These are phyloP conservation scores for Ogataea haglerorum DNA, from an alignment of 805 yeast species.

Conservation along the genomic window DNA sequence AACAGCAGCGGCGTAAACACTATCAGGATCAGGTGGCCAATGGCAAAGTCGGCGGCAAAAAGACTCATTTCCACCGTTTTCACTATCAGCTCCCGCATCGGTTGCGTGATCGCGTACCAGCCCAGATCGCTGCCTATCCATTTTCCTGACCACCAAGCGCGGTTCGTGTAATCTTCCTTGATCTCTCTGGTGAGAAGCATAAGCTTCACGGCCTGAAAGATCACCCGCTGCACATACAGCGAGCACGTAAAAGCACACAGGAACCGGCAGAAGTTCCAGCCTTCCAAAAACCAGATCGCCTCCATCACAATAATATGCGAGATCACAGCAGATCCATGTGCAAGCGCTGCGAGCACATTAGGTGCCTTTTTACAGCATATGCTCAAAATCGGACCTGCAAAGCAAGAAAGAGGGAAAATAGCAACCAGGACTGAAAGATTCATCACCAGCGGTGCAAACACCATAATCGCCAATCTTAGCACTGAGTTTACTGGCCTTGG, in stretches of 20 bases:
- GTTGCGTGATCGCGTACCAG: conserved; percentile 38
- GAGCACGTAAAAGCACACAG: conserved; percentile 39
- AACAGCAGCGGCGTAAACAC: conserved; percentile 39
- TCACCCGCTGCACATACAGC: conserved; percentile 35
- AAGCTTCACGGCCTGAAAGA: conserved; percentile 34
- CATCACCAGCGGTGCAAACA: conserved; percentile 46
- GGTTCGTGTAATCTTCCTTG: conserved; percentile 37
- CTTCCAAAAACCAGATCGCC: conserved; percentile 38
- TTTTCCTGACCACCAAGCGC: conserved; percentile 55
- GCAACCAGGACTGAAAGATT: conserved; percentile 34
- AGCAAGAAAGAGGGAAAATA: conserved; percentile 35
- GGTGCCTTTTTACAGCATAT: conserved; percentile 35
- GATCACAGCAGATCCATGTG: conserved; percentile 36
- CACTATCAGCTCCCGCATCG: conserved; percentile 43
- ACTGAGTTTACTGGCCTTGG: conserved; percentile 55
- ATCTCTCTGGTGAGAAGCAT: conserved; percentile 41
- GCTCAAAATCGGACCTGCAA: conserved; percentile 37
- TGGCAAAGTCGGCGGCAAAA: conserved; percentile 46
- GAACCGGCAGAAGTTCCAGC: conserved; percentile 39
- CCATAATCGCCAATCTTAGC: conserved; percentile 54
- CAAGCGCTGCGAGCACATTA: conserved; percentile 38
- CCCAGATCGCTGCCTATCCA: conserved; percentile 43
- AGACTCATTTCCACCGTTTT: conserved; percentile 43
- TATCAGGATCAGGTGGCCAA: conserved; percentile 42
- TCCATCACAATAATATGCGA: conserved; percentile 36